Percentiles rank a stretch among this genome's conserved stretches.
Conservation (phyloP, 2,329 filamentous ascomycete species). For the Phyllachora maydis region DNA sequence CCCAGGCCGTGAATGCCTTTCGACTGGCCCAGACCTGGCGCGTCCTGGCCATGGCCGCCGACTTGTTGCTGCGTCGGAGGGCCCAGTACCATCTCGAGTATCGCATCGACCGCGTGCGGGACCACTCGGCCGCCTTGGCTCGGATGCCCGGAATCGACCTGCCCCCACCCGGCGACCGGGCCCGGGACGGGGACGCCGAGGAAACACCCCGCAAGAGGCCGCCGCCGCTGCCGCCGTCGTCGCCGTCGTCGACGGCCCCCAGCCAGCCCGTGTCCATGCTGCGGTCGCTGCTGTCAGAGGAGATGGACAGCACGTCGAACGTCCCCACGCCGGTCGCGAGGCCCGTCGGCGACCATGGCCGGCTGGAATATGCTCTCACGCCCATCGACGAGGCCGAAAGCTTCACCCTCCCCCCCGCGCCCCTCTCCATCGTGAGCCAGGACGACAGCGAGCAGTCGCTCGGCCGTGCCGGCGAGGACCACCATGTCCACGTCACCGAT, state of each 20-base stretch:
- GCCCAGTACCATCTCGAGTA: slow-evolving; percentile 34
- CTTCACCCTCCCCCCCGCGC: slow-evolving; percentile 26
- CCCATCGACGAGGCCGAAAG: slow-evolving; percentile 27
- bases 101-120: no score
- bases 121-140: no score
- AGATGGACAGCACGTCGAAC: slow-evolving; percentile 42
- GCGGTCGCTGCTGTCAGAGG: slow-evolving; percentile 29
- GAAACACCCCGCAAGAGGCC: slow-evolving; percentile 17
- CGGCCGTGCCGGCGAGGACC: slow-evolving; percentile 18
- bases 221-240: no score
- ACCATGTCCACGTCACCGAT: slow-evolving; percentile 46
- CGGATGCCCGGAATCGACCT: no score
- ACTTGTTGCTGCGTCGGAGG: slow-evolving; percentile 28
- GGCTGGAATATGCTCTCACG: slow-evolving; percentile 14
- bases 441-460: no score
- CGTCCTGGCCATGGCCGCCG: slow-evolving; percentile 33
- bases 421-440: slow-evolving; percentile 28
- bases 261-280: no score
- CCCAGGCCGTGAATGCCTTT: slow-evolving; percentile 33
- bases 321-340: slow-evolving; percentile 36
- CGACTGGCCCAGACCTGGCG: slow-evolving; percentile 45
- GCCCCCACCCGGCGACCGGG: no score
- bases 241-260: no score
- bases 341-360: slow-evolving; percentile 18
- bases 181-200: slow-evolving; percentile 12